Percentiles rank a stretch among this genome's conserved stretches.
These are phyloP conservation scores for Clarkia xantiana DNA, from an alignment of 345 rosid species.

Conservation along the genomic window DNA sequence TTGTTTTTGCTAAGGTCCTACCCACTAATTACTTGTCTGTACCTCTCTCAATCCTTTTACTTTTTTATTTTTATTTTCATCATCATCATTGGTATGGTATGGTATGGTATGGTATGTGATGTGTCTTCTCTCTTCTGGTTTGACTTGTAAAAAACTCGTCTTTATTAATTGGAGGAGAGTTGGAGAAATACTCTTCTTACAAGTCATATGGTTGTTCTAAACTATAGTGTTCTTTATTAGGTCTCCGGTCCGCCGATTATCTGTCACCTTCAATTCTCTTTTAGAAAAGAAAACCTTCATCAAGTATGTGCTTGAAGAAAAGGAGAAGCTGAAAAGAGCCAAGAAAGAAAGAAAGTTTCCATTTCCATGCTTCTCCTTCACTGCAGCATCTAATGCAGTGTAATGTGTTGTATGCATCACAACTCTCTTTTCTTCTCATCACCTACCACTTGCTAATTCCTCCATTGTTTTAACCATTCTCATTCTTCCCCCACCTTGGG, in stretches of 20 bases:
- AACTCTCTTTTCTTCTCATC: too few relatives aligned
- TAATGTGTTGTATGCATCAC: too few relatives aligned
- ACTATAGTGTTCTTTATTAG: slow-evolving; percentile 1
- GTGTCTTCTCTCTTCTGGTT: neutral
- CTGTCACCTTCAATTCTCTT: slow-evolving; percentile 4
- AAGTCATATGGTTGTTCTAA: neutral
- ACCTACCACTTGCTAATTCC: too few relatives aligned
- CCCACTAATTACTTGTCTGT: neutral
- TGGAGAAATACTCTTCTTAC: neutral
- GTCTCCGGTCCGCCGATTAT: neutral
- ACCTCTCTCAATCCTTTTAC: neutral
- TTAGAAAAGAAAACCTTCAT: neutral
- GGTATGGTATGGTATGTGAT: too few relatives aligned
- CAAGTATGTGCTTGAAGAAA: neutral
- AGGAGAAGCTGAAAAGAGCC: neutral
- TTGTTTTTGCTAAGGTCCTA: neutral
- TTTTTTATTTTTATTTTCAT: neutral
- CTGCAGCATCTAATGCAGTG: too few relatives aligned
- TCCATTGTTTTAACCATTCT: too few relatives aligned
- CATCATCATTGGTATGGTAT: too few relatives aligned
- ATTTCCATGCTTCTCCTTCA: too few relatives aligned
- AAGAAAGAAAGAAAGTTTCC: neutral
- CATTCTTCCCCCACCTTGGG: too few relatives aligned
- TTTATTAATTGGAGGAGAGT: neutral
- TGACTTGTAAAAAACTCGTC: neutral